Conservation (phyloP, 2,329 filamentous ascomycete species). For the Aspergillus sp. region DNA sequence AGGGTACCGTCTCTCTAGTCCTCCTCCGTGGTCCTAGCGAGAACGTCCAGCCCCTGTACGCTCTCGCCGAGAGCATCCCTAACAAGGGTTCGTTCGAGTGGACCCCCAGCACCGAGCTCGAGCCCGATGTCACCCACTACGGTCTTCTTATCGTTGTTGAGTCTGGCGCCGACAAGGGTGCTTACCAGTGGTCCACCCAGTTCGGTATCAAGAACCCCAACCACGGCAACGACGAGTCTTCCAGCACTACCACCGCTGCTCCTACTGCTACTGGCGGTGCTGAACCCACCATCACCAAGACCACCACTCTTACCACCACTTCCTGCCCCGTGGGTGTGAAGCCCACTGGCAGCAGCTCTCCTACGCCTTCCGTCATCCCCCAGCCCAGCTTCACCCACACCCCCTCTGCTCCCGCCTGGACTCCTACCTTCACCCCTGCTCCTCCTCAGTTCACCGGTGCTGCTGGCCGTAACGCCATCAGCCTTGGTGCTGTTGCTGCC, state of each 20-base stretch:
- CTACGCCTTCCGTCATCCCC: conserved; percentile 10
- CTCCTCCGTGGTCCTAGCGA: conserved; percentile 59
- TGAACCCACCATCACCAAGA: conserved; percentile 14
- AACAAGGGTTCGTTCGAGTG: conserved; percentile 59
- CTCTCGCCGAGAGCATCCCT: conserved; percentile 53
- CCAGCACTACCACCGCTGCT: conserved; percentile 13
- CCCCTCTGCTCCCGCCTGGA: conserved; percentile 12
- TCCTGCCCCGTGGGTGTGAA: conserved; percentile 15
- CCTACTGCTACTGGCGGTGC: conserved; percentile 4
- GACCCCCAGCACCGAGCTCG: conserved; percentile 52
- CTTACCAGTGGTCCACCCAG: conserved; percentile 62
- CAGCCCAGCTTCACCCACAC: background rate
- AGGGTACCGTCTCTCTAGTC: conserved; percentile 52
- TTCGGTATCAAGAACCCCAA: conserved; percentile 54
- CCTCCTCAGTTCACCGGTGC: conserved; percentile 29
- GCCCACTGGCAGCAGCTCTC: conserved; percentile 13
- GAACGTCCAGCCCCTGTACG: conserved; percentile 53
- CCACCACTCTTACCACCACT: conserved; percentile 13
- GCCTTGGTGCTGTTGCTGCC: conserved; percentile 35
- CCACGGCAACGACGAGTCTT: conserved; percentile 6
- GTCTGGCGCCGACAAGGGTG: conserved; percentile 48
- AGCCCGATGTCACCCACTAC: conserved; percentile 53
- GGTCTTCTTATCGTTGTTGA: conserved; percentile 63
- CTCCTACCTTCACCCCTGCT: conserved; percentile 14
- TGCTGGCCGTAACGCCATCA: conserved; percentile 35